Evolutionary conservation across 495 filamentous ascomycete genomes (phyloP).

Genomic region (Massariosphaeria phaeospora): DNA sequence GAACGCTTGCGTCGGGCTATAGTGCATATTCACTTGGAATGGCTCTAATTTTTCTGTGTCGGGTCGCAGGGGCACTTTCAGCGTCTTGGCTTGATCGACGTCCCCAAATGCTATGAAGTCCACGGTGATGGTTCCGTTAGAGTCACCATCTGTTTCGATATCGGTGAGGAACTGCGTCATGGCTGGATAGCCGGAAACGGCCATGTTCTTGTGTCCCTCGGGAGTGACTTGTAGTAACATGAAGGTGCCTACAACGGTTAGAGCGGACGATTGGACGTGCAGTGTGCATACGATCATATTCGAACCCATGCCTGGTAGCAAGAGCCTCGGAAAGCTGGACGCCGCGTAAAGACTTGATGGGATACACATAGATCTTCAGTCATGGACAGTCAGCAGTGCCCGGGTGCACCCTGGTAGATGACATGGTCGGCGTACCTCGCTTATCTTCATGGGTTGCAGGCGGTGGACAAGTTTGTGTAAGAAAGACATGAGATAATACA

Average conservation of each 20-base stretch:
- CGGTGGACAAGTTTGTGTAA: background rate
- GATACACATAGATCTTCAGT: conserved; percentile 72
- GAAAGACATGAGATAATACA: no score
- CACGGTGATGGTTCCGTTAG: conserved; percentile 49
- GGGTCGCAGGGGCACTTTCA: conserved; percentile 60
- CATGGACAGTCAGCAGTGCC: background rate
- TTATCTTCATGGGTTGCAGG: conserved; percentile 40
- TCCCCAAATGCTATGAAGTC: conserved; percentile 47
- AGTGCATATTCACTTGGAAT: conserved; percentile 57
- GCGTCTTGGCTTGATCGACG: conserved; percentile 28
- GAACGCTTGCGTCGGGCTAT: conserved; percentile 59
- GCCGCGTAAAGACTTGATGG: conserved; percentile 77
- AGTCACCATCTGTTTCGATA: conserved; percentile 38
- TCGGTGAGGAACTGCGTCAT: conserved; percentile 65
- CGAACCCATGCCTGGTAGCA: conserved; percentile 63
- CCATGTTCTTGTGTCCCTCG: conserved; percentile 53
- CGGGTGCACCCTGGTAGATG: background rate
- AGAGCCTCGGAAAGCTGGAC: conserved; percentile 52
- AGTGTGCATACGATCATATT: conserved; percentile 75
- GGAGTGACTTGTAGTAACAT: conserved; percentile 23
- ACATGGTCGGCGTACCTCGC: conserved; percentile 40
- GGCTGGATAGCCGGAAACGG: conserved; percentile 56
- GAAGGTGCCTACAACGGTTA: conserved; percentile 1
- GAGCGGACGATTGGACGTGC: conserved; percentile 14
- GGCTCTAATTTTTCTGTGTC: conserved; percentile 46